Conservation (phyloP, 2,329 filamentous ascomycete genomes). For the Cytospora mali region DNA sequence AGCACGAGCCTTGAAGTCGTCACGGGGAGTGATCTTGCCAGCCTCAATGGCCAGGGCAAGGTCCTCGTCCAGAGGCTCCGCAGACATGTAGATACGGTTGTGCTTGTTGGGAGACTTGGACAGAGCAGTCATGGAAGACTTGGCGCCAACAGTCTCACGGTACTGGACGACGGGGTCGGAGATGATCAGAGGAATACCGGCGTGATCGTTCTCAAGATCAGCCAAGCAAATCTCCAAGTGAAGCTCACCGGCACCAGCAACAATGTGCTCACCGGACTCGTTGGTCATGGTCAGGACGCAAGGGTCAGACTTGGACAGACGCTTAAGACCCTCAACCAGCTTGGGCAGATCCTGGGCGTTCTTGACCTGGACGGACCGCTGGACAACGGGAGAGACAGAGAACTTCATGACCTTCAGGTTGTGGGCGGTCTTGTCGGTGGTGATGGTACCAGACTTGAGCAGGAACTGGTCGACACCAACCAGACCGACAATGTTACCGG, state of each 20-base stretch:
- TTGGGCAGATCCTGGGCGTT: slow-evolving; percentile 99
- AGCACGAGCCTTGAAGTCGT: slow-evolving; percentile 98
- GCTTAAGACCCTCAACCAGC: slow-evolving; percentile 99
- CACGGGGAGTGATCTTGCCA: slow-evolving; percentile 91
- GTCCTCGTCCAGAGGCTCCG: slow-evolving; percentile 89
- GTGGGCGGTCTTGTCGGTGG: slow-evolving; percentile 95
- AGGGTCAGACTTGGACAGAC: slow-evolving; percentile 99
- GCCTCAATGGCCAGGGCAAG: slow-evolving; percentile 85
- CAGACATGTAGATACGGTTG: slow-evolving; percentile 98
- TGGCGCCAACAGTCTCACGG: slow-evolving; percentile 88
- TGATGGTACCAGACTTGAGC: slow-evolving; percentile 99
- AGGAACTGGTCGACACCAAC: slow-evolving; percentile 99
- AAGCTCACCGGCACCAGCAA: slow-evolving; percentile 98
- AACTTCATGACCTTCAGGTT: slow-evolving; percentile 99
- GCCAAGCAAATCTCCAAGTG: slow-evolving; percentile 99
- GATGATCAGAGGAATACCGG: slow-evolving; percentile 95
- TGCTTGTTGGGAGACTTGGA: slow-evolving; percentile 99
- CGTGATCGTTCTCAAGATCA: slow-evolving; percentile 99
- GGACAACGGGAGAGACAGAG: slow-evolving; percentile 98
- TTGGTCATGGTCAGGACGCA: slow-evolving; percentile 90
- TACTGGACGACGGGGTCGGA: slow-evolving; percentile 98
- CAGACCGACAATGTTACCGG: slow-evolving; percentile 99
- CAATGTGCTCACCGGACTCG: slow-evolving; percentile 96
- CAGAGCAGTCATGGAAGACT: slow-evolving; percentile 92
- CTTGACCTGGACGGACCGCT: slow-evolving; percentile 99